These are phyloP conservation scores for Penicillium goetzii DNA, from an alignment of 495 filamentous ascomycete genomes.

Conservation along the genomic window DNA sequence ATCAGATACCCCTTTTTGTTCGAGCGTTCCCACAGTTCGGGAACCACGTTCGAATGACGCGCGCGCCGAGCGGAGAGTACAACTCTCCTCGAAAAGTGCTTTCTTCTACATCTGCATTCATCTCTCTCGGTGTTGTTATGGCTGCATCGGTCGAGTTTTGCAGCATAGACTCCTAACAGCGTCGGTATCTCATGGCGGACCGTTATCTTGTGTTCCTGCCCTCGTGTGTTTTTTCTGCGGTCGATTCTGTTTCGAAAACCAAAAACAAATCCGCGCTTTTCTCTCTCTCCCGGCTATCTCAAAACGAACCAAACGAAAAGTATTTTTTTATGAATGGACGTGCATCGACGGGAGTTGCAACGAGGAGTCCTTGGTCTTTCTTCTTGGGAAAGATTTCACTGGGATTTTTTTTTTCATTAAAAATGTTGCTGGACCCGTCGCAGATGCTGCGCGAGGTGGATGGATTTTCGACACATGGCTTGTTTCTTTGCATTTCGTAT, in stretches of 20 bases:
- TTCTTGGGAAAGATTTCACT: conserved; percentile 1
- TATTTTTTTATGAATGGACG: conserved; percentile 14
- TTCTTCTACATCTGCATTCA: conserved; percentile 49
- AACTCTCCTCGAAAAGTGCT: conserved; percentile 45
- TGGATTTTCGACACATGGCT: conserved; percentile 39
- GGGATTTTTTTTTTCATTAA: not conserved
- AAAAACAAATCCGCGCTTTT: conserved; percentile 33
- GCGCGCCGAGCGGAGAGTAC: conserved; percentile 48
- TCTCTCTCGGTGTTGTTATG: conserved; percentile 48
- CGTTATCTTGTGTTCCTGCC: conserved; percentile 42
- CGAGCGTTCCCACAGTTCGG: conserved; percentile 39
- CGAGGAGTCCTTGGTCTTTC: not conserved
- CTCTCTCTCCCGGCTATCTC: conserved; percentile 31
- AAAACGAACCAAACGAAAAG: not conserved
- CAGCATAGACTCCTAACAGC: conserved; percentile 53
- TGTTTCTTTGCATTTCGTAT: conserved; percentile 52
- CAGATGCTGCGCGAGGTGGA: conserved; percentile 11
- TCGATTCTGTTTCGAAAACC: conserved; percentile 23
- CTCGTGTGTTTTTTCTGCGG: conserved; percentile 29
- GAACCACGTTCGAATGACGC: conserved; percentile 49
- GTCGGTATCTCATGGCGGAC: conserved; percentile 59
- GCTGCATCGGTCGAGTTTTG: conserved; percentile 48
- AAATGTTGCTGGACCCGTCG: conserved; percentile 4
- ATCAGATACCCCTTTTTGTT: conserved; percentile 62
- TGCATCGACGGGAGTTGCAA: conserved; percentile 31